Conservation (phyloP, 495 filamentous ascomycete species). For the Tuber brumale region DNA sequence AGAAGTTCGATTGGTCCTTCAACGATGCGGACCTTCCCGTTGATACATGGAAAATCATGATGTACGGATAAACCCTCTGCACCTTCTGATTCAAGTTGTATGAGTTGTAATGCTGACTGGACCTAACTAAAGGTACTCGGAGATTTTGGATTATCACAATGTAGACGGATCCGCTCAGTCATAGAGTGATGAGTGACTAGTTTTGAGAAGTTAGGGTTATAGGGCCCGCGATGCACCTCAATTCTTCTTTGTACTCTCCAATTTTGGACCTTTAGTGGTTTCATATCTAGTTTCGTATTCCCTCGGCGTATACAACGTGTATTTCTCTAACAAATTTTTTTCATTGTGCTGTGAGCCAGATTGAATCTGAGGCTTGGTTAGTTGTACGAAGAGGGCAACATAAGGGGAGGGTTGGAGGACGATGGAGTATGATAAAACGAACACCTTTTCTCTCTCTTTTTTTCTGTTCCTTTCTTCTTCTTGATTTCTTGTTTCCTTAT, state of each 20-base stretch:
- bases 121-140: conserved; percentile 72
- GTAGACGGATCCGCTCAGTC: conserved; percentile 51
- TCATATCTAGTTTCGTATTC: conserved; percentile 24
- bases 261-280: neutral
- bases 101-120: conserved; percentile 8
- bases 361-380: neutral
- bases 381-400: neutral
- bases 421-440: neutral
- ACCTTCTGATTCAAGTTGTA: neutral
- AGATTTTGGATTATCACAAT: conserved; percentile 98
- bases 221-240: neutral
- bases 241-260: neutral
- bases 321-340: conserved; percentile 25
- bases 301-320: conserved; percentile 34
- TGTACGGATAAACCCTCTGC: conserved; percentile 53
- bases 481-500: neutral
- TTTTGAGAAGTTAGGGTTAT: neutral
- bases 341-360: conserved; percentile 17
- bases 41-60: conserved; percentile 99
- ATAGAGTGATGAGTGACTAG: conserved; percentile 10
- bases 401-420: neutral
- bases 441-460: neutral
- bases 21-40: conserved; percentile 97
- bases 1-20: conserved; percentile 99
- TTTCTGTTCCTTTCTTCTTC: no score